Evolutionary conservation across 768 basidiomycete genomes (phyloP), one percentile per base, ranked within the genome.

Genomic region (Lyophyllum atratum): DNA sequence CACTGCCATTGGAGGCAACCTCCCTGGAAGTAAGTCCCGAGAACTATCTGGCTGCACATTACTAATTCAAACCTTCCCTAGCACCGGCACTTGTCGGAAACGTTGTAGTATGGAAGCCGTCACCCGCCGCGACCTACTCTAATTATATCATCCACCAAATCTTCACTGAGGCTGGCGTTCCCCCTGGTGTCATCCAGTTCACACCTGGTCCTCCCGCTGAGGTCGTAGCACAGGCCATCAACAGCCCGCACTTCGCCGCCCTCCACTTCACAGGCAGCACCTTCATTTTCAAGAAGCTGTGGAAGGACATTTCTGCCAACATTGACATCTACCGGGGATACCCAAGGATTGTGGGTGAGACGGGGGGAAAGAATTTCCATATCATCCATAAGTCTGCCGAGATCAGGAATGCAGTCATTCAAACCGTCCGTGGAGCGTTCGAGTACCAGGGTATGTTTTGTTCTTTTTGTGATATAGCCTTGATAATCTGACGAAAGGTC

Each of bases 361-460:
- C 96, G 8, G 94, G 93, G 26, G 96, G 97, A 55, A 99, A 98
- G 83, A 99, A 99, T 80, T 98, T 95, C 81, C 97, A 98, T 74
- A 62, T 99, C 45, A 78, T 98, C 48, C 97, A 98, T 73, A 78
- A 82, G 52, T 88, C 86, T 14, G 96, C 95, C 34, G 92, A 97
- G 64, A 74, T 97, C 52, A 79, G 78, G 69, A 95, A 95, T 62
- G 93, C 95, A n/a, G 97, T 92, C 49, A 62, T 91, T 46, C 96
- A 98, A 76, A 84, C 80, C 50, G 82, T 98, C 59, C 82, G 97
- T 54, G 91, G 82, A 17, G 95, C 89, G 1, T 98, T 96, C 72
- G 97, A 99, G 74, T 99, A 98, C 72, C 93, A 95, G 78, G 95
- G 93, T 85, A 60, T 34, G 72, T 62, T 28, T 25, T 15, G 15